Evolutionary conservation across 2,329 filamentous ascomycete species (phyloP).

Genomic region (Harringtonia lauricola): DNA sequence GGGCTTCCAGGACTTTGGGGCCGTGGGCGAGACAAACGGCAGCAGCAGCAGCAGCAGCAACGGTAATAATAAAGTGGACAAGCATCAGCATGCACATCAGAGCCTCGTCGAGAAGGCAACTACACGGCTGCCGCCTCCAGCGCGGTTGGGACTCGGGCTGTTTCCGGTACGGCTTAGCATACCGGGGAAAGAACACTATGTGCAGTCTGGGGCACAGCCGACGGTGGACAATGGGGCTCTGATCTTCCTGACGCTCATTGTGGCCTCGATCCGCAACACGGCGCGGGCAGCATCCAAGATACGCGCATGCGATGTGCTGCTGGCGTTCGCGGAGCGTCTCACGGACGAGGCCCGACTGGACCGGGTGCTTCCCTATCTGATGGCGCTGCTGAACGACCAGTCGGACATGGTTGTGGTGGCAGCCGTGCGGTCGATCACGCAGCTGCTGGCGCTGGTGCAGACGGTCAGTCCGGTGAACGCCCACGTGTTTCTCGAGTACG

Average conservation of each 20-base stretch:
- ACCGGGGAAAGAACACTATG: slow-evolving; percentile 68
- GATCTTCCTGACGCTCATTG: slow-evolving; percentile 82
- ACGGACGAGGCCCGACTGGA: slow-evolving; percentile 96
- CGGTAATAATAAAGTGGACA: background rate
- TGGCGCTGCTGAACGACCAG: slow-evolving; percentile 70
- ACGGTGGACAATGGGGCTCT: slow-evolving; percentile 78
- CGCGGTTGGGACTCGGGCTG: slow-evolving; percentile 44
- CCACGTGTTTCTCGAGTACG: slow-evolving; percentile 58
- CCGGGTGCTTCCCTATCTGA: slow-evolving; percentile 80
- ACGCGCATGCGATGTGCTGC: slow-evolving; percentile 78
- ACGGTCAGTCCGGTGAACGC: slow-evolving; percentile 74
- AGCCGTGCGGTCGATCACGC: slow-evolving; percentile 76
- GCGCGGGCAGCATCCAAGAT: slow-evolving; percentile 79
- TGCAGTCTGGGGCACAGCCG: slow-evolving; percentile 47
- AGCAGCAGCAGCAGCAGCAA: background rate
- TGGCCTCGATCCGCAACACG: slow-evolving; percentile 80
- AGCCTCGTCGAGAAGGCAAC: background rate
- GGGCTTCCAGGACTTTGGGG: slow-evolving; percentile 49
- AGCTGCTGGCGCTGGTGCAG: slow-evolving; percentile 75
- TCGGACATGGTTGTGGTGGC: slow-evolving; percentile 77
- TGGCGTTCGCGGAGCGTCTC: slow-evolving; percentile 82
- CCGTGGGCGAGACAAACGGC: slow-evolving; percentile 10
- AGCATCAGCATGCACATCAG: background rate
- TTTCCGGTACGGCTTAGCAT: slow-evolving; percentile 81
- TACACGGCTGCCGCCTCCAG: slow-evolving; percentile 15